Evolutionary conservation across 2,329 filamentous ascomycete genomes (phyloP).

Genomic region (Cadophora luteo-olivacea): DNA sequence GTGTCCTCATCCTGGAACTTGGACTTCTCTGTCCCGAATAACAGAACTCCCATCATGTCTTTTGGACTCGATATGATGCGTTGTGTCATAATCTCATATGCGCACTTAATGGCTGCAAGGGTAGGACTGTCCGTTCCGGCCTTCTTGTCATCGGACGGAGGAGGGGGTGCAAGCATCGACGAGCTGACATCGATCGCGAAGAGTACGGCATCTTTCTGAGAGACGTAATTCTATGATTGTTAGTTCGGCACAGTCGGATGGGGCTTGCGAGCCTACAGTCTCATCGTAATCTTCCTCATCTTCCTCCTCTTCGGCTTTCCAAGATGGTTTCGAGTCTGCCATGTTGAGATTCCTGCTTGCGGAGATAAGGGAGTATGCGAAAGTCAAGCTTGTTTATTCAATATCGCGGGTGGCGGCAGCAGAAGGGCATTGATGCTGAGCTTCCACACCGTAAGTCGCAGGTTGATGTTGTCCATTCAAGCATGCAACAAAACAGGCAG

Average conservation of each 20-base stretch:
- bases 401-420: not conserved
- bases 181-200: conserved; percentile 92
- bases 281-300: conserved; percentile 74
- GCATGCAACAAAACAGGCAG: conserved; percentile 25
- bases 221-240: conserved; percentile 75
- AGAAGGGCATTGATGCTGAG: not conserved
- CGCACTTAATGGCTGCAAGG: conserved; percentile 88
- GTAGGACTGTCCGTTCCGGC: conserved; percentile 79
- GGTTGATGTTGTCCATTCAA: not conserved
- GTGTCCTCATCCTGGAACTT: conserved; percentile 75
- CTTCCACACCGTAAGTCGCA: not conserved
- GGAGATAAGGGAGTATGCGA: not conserved
- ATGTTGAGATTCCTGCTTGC: not conserved
- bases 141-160: conserved; percentile 72
- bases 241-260: not conserved
- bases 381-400: not conserved
- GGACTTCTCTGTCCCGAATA: conserved; percentile 89
- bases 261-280: conserved; percentile 49
- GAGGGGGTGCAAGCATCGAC: conserved; percentile 80
- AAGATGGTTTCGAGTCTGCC: conserved; percentile 26
- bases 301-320: conserved; percentile 63
- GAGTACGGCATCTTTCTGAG: conserved; percentile 95
- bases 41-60: conserved; percentile 94
- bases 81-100: conserved; percentile 95
- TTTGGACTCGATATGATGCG: conserved; percentile 96